phyloP scores from a whole-genome alignment of 73 alveolate genomes.

The Tetrahymena malaccensis region DNA sequence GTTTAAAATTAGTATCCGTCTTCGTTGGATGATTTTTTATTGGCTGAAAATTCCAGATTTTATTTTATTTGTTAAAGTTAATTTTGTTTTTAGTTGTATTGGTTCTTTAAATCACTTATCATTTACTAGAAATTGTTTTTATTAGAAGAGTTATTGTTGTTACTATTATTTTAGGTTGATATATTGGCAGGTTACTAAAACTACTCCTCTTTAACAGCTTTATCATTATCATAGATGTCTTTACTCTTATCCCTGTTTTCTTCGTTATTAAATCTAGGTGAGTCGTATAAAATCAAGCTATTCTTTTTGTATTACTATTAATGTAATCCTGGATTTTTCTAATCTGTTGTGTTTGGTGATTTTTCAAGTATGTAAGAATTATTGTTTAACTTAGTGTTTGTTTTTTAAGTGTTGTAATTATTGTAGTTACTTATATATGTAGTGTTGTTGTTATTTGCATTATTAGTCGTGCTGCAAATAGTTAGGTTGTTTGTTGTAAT shows the following conservation, averaged over 20 bases:
- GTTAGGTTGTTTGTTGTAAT: not conserved
- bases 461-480: not conserved
- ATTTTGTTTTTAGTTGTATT: not conserved
- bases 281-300: not conserved
- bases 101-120: not conserved
- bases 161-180: not conserved
- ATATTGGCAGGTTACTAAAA: not conserved
- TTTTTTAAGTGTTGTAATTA: not conserved
- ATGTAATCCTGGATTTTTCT: not conserved
- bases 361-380: not conserved
- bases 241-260: not conserved
- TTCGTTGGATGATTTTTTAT: not conserved
- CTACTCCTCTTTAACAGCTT: not conserved
- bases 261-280: not conserved
- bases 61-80: not conserved
- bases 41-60: not conserved
- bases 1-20: not conserved
- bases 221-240: not conserved
- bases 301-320: not conserved
- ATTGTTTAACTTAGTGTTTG: not conserved
- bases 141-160: not conserved
- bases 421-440: not conserved
- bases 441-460: not conserved
- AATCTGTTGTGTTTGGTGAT: not conserved
- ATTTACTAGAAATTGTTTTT: not conserved